A percentile compares a stretch with the other conserved stretches of the same genome.
Conservation (phyloP, 1,284 basidiomycete species). For the Ceratobasidium sp. region DNA sequence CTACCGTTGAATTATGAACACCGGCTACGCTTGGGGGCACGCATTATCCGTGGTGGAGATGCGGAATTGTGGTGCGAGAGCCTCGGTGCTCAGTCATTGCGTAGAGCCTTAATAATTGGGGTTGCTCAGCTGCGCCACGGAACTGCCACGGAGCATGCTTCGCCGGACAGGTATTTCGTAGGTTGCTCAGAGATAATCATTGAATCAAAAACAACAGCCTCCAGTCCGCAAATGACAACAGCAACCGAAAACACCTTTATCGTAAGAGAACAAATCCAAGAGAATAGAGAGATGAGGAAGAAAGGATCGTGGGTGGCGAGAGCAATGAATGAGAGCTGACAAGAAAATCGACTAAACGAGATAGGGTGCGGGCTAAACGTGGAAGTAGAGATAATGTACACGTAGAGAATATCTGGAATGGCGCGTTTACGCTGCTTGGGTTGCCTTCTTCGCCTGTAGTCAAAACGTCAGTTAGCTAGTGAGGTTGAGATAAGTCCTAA, state of each 20-base stretch:
- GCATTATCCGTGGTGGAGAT: no score
- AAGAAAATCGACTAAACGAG: slow-evolving; percentile 41
- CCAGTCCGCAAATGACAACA: slow-evolving; percentile 1
- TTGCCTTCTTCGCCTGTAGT: slow-evolving; percentile 7
- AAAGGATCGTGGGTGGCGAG: slow-evolving; percentile 43
- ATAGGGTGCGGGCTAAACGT: slow-evolving; percentile 40
- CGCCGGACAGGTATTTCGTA: no score
- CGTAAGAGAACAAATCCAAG: slow-evolving; percentile 1
- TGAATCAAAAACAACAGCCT: no score
- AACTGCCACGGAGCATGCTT: no score
- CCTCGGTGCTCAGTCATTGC: no score
- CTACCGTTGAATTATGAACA: no score
- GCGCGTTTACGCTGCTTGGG: not conserved
- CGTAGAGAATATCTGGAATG: not conserved
- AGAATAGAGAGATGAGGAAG: slow-evolving; percentile 15
- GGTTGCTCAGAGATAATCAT: not conserved
- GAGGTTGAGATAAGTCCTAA: not conserved
- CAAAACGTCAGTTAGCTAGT: not conserved
- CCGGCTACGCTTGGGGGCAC: no score
- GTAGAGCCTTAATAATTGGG: no score
- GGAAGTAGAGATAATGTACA: slow-evolving; percentile 15
- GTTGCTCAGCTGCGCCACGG: no score
- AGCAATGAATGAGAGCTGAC: slow-evolving; percentile 18
- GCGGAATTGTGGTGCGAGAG: no score
- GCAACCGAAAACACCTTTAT: slow-evolving; percentile 14